Evolutionary conservation across 2,329 filamentous ascomycete species (phyloP).

Genomic region (Elsinoe necatrix): DNA sequence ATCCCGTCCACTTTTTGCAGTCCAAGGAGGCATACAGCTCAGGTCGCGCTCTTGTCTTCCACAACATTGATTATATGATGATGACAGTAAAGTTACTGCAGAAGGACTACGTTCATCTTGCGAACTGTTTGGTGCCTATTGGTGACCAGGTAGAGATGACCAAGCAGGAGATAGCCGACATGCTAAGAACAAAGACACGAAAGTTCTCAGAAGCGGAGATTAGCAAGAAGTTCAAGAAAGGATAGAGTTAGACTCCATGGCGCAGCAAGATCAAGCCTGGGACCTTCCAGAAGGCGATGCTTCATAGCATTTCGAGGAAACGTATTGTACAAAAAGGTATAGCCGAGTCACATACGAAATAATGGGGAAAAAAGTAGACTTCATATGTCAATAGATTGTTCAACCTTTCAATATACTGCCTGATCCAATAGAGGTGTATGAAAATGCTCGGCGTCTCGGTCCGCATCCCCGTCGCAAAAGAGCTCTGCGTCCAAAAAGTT

Average conservation of each 20-base stretch:
- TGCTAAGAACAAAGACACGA: conserved; percentile 58
- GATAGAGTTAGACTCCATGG: too few relatives aligned
- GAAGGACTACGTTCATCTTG: conserved; percentile 64
- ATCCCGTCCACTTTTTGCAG: conserved; percentile 63
- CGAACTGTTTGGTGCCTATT: conserved; percentile 63
- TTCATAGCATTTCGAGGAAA: too few relatives aligned
- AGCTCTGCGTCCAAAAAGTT: conserved; percentile 4
- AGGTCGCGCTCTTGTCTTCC: conserved; percentile 66
- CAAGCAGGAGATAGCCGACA: conserved; percentile 52
- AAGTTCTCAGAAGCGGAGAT: conserved; percentile 60
- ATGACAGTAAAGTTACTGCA: conserved; percentile 59
- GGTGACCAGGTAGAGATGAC: conserved; percentile 61
- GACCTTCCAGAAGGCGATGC: too few relatives aligned
- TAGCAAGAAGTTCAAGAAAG: conserved; percentile 42
- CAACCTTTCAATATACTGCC: too few relatives aligned
- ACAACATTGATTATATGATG: conserved; percentile 74
- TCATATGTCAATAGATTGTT: too few relatives aligned
- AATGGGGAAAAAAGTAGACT: too few relatives aligned
- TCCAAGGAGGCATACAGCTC: conserved; percentile 58
- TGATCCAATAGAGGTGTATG: too few relatives aligned
- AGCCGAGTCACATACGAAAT: too few relatives aligned
- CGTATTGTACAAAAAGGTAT: too few relatives aligned
- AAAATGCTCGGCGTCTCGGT: neutral
- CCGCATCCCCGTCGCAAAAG: neutral
- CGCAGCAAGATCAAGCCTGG: too few relatives aligned